Base-by-base conservation (phyloP, 2,329 filamentous ascomycete species). In the Botrytis cinerea region DNA sequence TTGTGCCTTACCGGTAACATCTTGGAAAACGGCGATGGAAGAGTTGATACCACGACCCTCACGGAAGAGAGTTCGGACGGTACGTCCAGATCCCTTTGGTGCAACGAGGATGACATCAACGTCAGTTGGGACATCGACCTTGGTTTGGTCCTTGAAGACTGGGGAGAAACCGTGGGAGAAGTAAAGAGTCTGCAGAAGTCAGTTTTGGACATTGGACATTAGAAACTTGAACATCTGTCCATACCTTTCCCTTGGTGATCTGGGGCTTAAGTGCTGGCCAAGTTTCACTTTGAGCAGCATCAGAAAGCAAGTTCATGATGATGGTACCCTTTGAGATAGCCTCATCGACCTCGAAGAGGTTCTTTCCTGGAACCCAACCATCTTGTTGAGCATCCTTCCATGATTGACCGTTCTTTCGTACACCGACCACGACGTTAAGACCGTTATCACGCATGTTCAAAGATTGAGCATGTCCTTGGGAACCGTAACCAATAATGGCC, bases 131-230 rank as follows among this genome's bases (percentile, higher is more conserved):
- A 98, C 93, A 77, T 99, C 96, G 83, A 99, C 96, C 86, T 98
- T 97, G 90, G 96, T 99, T 83, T 96, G 91, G 85, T 97, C 92
- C 90, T 98, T 98, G 93, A 99, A 99, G 86, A 99, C 95, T 83
- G 96, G 96, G 77, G 96, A 98, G 93, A 99, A 99, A 83, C 96
- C 96, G 91, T 99, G 96, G 80, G 96, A 98, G 91, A 99, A 99
- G 92, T 99, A 99, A 80, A 99, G 93, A 75, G 96, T 99, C 95
- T 96, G 78, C 48, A 20, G 60, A 69, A 48, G 51, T 75, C 70
- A 80, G 77, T 71, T 73, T 75, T 66, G n/a, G 8, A 38, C 38
- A 38, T 38, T 8, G 8, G 7, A 38, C 25, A 28, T 40, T 4
- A 43, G 61, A 66, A 72, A 48, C 46, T 14, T 12, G 43, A 20